Percentiles rank a stretch among this genome's conserved stretches.
These are phyloP conservation scores for Thymus mandschuricus DNA, from an alignment of 257 asterid genomes.

Conservation along the genomic window DNA sequence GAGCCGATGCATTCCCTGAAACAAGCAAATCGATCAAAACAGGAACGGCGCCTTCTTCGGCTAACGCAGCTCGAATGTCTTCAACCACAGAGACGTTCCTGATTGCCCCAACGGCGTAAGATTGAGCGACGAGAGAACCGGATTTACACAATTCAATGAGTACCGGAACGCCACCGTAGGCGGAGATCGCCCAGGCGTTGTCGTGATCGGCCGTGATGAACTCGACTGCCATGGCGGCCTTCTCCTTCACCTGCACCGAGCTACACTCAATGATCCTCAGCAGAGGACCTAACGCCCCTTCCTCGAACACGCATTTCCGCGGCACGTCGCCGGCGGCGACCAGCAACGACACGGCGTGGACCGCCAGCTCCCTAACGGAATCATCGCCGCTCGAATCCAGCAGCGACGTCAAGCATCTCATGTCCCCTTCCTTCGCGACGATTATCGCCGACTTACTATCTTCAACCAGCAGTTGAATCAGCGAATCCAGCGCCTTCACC, in stretches of 20 bases:
- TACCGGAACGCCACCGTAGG: slow-evolving; percentile 85
- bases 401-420: slow-evolving; percentile 61
- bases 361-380: slow-evolving; percentile 61
- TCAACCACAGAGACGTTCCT: slow-evolving; percentile 69
- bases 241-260: slow-evolving; percentile 72
- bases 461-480: slow-evolving; percentile 60
- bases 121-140: slow-evolving; percentile 74
- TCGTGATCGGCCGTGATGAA: slow-evolving; percentile 79
- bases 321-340: slow-evolving; percentile 63
- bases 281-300: slow-evolving; percentile 90
- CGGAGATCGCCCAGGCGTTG: slow-evolving; percentile 93
- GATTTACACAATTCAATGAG: slow-evolving; percentile 76
- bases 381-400: slow-evolving; percentile 57
- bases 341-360: slow-evolving; percentile 73
- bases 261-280: slow-evolving; percentile 72
- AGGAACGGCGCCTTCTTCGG: slow-evolving; percentile 80
- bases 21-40: slow-evolving; percentile 64
- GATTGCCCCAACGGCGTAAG: slow-evolving; percentile 76
- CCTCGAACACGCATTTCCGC: slow-evolving; percentile 81
- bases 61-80: slow-evolving; percentile 64
- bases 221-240: slow-evolving; percentile 89
- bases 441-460: slow-evolving; percentile 61
- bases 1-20: slow-evolving; percentile 60
- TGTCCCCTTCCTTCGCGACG: slow-evolving; percentile 69
- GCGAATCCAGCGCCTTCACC: slow-evolving; percentile 78